A percentile compares a stretch with the other conserved stretches of the same genome.
These are phyloP conservation scores for Eutypella sp. DNA, from an alignment of 2,329 filamentous ascomycete genomes.

Conservation along the genomic window DNA sequence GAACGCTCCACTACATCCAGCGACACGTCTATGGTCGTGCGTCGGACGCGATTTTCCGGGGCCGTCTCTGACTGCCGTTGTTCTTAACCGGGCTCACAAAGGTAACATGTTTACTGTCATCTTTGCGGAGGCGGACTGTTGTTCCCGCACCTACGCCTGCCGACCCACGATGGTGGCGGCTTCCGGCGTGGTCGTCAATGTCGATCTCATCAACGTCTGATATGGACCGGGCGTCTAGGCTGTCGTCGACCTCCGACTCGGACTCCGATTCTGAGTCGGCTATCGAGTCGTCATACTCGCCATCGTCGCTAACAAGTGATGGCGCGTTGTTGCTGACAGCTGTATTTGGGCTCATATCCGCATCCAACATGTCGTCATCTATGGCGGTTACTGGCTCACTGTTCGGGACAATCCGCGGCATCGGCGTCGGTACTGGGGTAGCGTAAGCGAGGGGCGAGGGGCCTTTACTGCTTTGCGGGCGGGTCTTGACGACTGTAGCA, in stretches of 20 bases:
- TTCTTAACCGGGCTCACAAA: slow-evolving; percentile 49
- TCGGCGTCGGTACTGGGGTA: slow-evolving; percentile 32
- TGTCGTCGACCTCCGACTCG: slow-evolving; percentile 55
- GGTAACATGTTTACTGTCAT: slow-evolving; percentile 51
- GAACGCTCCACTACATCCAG: not conserved
- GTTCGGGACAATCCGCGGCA: slow-evolving; percentile 20
- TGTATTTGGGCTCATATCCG: slow-evolving; percentile 64
- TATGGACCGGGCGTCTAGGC: slow-evolving; percentile 52
- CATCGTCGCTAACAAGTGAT: slow-evolving; percentile 74
- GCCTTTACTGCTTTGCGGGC: slow-evolving; percentile 56
- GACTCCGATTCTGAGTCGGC: slow-evolving; percentile 56
- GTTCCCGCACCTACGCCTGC: slow-evolving; percentile 28
- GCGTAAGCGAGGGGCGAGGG: slow-evolving; percentile 35
- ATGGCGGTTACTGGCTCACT: slow-evolving; percentile 22
- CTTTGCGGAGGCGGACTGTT: slow-evolving; percentile 47
- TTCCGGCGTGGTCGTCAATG: slow-evolving; percentile 47
- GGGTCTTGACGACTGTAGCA: slow-evolving; percentile 39
- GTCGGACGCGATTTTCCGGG: slow-evolving; percentile 10
- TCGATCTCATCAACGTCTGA: slow-evolving; percentile 59
- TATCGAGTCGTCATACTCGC: slow-evolving; percentile 70
- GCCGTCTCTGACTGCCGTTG: slow-evolving; percentile 29
- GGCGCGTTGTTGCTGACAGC: slow-evolving; percentile 71
- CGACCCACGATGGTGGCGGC: slow-evolving; percentile 36
- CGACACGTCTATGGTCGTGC: slow-evolving; percentile 1
- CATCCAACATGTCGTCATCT: slow-evolving; percentile 52